phyloP scores from a whole-genome alignment of 208 protist species.

The Herpetomonas samuelpessoai region DNA sequence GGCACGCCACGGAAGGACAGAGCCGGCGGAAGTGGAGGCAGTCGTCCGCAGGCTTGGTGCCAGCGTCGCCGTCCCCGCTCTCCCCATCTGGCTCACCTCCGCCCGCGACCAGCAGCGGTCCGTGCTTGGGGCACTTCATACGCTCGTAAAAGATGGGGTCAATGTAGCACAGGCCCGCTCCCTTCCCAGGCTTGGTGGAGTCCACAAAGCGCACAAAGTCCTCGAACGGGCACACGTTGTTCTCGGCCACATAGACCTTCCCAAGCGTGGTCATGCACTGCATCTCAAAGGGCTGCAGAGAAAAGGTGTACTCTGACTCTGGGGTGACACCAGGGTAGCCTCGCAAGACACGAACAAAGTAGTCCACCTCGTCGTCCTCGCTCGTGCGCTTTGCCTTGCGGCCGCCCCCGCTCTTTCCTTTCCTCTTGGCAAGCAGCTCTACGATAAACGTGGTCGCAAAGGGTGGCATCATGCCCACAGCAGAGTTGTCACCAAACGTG shows the following conservation, averaged over 20 bases:
- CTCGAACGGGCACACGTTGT: conserved; percentile 42
- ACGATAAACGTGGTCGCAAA: conserved; percentile 55
- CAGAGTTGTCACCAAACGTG: conserved; percentile 42
- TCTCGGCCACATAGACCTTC: conserved; percentile 28
- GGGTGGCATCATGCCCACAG: conserved; percentile 43
- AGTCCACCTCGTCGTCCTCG: neutral
- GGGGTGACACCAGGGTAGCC: conserved; percentile 38
- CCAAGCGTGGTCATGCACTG: conserved; percentile 40
- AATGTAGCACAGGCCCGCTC: conserved; percentile 48
- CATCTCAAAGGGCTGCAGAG: conserved; percentile 30
- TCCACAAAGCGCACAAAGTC: conserved; percentile 53
- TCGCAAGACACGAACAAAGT: conserved; percentile 38
- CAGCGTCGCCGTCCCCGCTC: neutral
- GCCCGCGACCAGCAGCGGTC: neutral
- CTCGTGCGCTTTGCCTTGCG: conserved; percentile 9
- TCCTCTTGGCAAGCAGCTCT: conserved; percentile 37
- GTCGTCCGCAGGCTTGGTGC: neutral
- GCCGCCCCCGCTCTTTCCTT: conserved; percentile 17
- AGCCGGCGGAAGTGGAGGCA: conserved; percentile 13
- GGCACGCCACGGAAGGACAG: conserved; percentile 18
- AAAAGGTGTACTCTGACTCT: conserved; percentile 29
- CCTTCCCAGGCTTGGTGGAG: conserved; percentile 33
- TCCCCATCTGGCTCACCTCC: neutral
- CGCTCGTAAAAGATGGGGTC: conserved; percentile 10
- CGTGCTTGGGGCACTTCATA: neutral